phyloP scores from a whole-genome alignment of 2,329 filamentous ascomycete genomes.

The Arthroderma uncinatum region DNA sequence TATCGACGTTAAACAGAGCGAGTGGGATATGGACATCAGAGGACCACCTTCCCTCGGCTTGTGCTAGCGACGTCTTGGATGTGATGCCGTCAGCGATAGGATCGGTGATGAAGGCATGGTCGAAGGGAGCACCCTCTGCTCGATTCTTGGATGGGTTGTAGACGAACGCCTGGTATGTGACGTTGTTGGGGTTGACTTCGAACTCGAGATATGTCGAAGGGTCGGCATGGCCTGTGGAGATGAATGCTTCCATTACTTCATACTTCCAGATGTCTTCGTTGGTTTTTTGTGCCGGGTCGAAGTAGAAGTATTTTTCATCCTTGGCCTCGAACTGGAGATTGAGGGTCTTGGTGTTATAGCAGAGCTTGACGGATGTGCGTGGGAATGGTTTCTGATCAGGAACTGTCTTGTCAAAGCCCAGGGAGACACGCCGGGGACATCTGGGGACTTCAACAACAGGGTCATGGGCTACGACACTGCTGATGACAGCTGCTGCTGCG shows the following conservation, averaged over 20 bases:
- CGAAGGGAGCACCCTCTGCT: constrained; percentile 33
- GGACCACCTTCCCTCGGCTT: constrained; percentile 29
- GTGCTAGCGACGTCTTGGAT: constrained; percentile 33
- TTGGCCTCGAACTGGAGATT: constrained; percentile 37
- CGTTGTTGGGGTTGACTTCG: constrained; percentile 43
- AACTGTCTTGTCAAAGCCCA: constrained; percentile 29
- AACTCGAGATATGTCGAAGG: constrained; percentile 43
- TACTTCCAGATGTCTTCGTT: constrained; percentile 42
- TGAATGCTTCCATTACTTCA: constrained; percentile 43
- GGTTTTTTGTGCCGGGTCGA: constrained; percentile 28
- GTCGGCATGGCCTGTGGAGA: constrained; percentile 37
- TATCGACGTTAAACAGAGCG: constrained; percentile 42
- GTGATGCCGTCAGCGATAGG: constrained; percentile 35
- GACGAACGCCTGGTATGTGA: constrained; percentile 43
- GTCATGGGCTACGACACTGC: not conserved
- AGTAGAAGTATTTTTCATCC: constrained; percentile 40
- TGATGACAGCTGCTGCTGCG: constrained; percentile 6
- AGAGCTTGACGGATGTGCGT: constrained; percentile 37
- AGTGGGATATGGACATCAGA: constrained; percentile 37
- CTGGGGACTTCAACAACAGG: constrained; percentile 8
- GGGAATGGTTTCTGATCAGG: constrained; percentile 35
- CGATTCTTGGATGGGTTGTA: constrained; percentile 42
- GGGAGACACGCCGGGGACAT: constrained; percentile 9
- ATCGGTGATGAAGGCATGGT: constrained; percentile 34
- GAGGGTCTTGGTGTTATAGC: constrained; percentile 36